These are phyloP conservation scores for Starmerella lactis-condensi DNA, from an alignment of 805 yeast genomes.

Conservation along the genomic window DNA sequence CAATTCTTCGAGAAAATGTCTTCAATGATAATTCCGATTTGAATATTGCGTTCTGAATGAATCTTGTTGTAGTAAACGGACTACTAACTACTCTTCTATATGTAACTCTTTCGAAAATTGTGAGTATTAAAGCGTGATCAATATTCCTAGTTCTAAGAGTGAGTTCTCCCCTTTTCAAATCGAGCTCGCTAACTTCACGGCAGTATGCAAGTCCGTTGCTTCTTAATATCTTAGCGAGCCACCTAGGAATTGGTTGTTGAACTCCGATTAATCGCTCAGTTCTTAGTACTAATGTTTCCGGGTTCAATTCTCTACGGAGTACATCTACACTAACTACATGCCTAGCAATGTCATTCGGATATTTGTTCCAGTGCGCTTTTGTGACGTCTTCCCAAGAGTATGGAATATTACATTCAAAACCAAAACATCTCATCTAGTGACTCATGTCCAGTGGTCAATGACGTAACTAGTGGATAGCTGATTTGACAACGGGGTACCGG, in stretches of 20 bases:
- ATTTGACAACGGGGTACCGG: too few species aligned
- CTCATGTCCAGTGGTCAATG: neutral
- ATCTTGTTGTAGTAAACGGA: constrained; percentile 37
- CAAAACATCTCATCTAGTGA: constrained; percentile 54
- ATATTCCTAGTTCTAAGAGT: constrained; percentile 72
- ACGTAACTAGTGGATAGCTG: too few species aligned
- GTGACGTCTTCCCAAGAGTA: constrained; percentile 91
- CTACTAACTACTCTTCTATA: constrained; percentile 50
- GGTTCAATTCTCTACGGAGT: constrained; percentile 48
- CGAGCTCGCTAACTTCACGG: constrained; percentile 76
- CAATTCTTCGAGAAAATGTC: constrained; percentile 60
- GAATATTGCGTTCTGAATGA: constrained; percentile 71
- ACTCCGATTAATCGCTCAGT: constrained; percentile 83
- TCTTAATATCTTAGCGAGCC: constrained; percentile 61
- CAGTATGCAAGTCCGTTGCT: constrained; percentile 58
- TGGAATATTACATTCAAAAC: constrained; percentile 45
- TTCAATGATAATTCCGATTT: constrained; percentile 62
- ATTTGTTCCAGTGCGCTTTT: constrained; percentile 90
- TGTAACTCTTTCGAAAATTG: constrained; percentile 72
- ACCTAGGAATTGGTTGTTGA: constrained; percentile 65
- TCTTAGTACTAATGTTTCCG: constrained; percentile 34
- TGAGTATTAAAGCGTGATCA: constrained; percentile 56
- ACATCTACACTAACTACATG: constrained; percentile 92
- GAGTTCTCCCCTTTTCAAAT: constrained; percentile 41
- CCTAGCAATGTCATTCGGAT: constrained; percentile 83